Conservation (phyloP, 352 stramenopile species). For the Phytophthora fragariae region DNA sequence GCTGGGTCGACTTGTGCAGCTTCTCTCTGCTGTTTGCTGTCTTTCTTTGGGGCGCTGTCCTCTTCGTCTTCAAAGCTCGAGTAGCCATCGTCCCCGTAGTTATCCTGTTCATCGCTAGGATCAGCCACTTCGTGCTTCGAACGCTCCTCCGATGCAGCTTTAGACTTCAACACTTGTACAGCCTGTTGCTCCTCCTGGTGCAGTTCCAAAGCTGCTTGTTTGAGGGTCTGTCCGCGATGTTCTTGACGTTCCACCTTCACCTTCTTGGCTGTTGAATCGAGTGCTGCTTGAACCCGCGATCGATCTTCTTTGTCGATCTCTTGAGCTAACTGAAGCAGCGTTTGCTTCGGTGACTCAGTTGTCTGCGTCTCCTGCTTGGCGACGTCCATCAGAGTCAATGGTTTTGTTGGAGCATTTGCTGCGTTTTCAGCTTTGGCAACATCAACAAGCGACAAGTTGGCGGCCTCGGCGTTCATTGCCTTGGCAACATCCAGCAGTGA, state of each 20-base stretch:
- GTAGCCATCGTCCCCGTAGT: slow-evolving; percentile 55
- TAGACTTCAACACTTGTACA: slow-evolving; percentile 22
- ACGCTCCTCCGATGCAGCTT: slow-evolving; percentile 13
- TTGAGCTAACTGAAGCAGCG: slow-evolving; percentile 50
- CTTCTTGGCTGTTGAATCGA: slow-evolving; percentile 45
- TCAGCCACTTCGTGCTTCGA: slow-evolving; percentile 20
- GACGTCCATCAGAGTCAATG: slow-evolving; percentile 57
- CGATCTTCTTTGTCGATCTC: slow-evolving; percentile 60
- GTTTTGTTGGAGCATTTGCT: slow-evolving; percentile 23
- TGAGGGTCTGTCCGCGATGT: slow-evolving; percentile 26
- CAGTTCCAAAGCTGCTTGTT: slow-evolving; percentile 37
- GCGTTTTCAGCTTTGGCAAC: slow-evolving; percentile 43
- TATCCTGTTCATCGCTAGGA: slow-evolving; percentile 15
- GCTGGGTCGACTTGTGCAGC: slow-evolving; percentile 14
- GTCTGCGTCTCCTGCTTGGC: slow-evolving; percentile 36
- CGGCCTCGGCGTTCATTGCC: slow-evolving; percentile 42
- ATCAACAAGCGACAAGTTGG: slow-evolving; percentile 44
- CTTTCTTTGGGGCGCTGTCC: slow-evolving; percentile 5
- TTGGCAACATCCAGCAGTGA: slow-evolving; percentile 66
- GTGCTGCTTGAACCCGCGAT: slow-evolving; percentile 37
- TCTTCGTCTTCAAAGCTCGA: slow-evolving; percentile 69
- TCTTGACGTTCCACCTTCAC: slow-evolving; percentile 50
- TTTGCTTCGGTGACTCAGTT: slow-evolving; percentile 22
- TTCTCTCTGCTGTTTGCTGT: slow-evolving; percentile 26
- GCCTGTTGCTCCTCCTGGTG: slow-evolving; percentile 41